Base-by-base conservation (phyloP, 2,329 filamentous ascomycete genomes). In the Cladobotryum protrusum region DNA sequence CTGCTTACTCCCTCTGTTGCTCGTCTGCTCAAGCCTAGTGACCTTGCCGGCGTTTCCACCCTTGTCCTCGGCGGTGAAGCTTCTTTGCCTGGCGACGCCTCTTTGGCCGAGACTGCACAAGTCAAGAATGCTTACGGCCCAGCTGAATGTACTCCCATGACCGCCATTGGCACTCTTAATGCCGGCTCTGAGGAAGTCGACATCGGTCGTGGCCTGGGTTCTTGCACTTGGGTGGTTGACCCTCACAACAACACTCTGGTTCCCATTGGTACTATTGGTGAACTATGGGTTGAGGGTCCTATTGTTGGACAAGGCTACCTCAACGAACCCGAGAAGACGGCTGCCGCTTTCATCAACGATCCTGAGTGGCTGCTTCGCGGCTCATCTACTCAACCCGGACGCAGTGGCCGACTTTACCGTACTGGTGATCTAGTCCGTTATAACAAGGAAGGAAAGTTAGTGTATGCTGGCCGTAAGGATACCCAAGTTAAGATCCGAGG, bases 261-360 rank as follows among this genome's bases (percentile, higher is more conserved):
- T 54, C 34, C 57, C 2, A 20, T 55, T n/a, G 65, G 65, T 1
- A 49, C 40, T 6, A 44, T 61, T 1, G 66, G 66, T 2, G 69
- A 72, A 48, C 56, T 71, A 13, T 53, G 67, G 3, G 50, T 75
- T 17, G 69, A 69, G 50, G 71, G 72, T 1, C 76, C 75, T 1
- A 67, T 72, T 2, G 68, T 81, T 9, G 75, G 71, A 13, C 63
- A 68, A 40, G 74, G 76, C 29, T 81, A 81, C 52, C 60, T 78
- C 13, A 72, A 75, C 45, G 59, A 67, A 19, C 19, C 60, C 0
- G 47, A 43, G 4, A 56, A 55, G 43, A 69, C 73, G 64, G 52
- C 64, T 47, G 15, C 50, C 0, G 56, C 56, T 1, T 68, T 67
- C 32, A 59, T 67, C 33, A 19, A 59, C 15, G 45, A 52, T 33